These are phyloP conservation scores for Retiboletus flavoniger DNA, from an alignment of 1,284 basidiomycete species.

Conservation along the genomic window DNA sequence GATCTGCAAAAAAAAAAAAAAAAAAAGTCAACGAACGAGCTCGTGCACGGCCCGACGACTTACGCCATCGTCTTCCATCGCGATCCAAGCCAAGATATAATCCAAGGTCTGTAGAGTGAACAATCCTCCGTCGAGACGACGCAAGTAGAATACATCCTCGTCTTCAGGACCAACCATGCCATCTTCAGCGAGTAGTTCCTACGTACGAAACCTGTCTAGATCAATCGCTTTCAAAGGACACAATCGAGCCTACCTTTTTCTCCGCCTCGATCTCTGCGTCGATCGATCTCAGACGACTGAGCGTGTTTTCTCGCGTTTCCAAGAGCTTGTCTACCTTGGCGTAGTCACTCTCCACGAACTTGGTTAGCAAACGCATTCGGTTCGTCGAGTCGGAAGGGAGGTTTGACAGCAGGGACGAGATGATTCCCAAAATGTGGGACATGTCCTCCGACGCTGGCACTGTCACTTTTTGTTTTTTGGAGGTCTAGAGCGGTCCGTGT, in stretches of 20 bases:
- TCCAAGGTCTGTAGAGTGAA: slow-evolving; percentile 90
- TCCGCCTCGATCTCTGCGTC: slow-evolving; percentile 68
- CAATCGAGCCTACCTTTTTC: slow-evolving; percentile 51
- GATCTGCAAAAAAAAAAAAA: slow-evolving; percentile 47
- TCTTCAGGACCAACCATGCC: slow-evolving; percentile 62
- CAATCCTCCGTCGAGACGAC: slow-evolving; percentile 81
- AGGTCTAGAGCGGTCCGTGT: slow-evolving; percentile 33
- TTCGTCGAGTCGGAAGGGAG: slow-evolving; percentile 81
- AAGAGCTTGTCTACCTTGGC: slow-evolving; percentile 92
- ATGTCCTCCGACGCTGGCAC: slow-evolving; percentile 76
- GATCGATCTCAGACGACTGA: slow-evolving; percentile 53
- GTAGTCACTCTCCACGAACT: slow-evolving; percentile 91
- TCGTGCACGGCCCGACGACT: slow-evolving; percentile 27
- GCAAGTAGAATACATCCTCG: slow-evolving; percentile 80
- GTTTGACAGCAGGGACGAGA: slow-evolving; percentile 88
- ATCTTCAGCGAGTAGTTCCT: slow-evolving; percentile 58
- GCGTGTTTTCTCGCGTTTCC: slow-evolving; percentile 78
- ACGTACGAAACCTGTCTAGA: background rate
- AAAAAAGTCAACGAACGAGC: slow-evolving; percentile 9
- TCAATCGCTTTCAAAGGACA: background rate
- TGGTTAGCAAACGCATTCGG: slow-evolving; percentile 83
- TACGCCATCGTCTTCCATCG: slow-evolving; percentile 98
- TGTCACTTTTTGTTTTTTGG: slow-evolving; percentile 63
- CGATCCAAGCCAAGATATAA: slow-evolving; percentile 92
- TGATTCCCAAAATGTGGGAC: slow-evolving; percentile 84